These are phyloP conservation scores for Pyrenochaeta sp. DNA, from an alignment of 2,329 filamentous ascomycete species.

Conservation along the genomic window DNA sequence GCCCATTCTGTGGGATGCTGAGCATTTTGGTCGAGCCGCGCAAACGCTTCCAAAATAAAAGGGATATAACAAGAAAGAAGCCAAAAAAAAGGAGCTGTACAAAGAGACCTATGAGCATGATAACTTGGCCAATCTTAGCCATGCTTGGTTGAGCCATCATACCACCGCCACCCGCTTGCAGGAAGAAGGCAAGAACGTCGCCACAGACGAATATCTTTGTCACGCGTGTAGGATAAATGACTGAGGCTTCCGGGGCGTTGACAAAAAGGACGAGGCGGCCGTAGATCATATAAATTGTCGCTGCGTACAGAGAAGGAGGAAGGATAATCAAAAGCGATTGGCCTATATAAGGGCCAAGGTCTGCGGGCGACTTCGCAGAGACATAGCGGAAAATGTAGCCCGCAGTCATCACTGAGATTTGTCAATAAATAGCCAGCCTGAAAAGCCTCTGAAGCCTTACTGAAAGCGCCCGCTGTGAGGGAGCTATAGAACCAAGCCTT, in stretches of 20 bases:
- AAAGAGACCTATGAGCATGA: constrained; percentile 34
- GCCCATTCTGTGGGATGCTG: constrained; percentile 37
- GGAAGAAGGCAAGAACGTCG: constrained; percentile 61
- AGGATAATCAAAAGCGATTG: constrained; percentile 53
- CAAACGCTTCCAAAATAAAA: constrained; percentile 34
- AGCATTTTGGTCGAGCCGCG: constrained; percentile 15
- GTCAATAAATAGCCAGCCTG: no score
- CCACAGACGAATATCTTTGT: constrained; percentile 65
- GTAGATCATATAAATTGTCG: constrained; percentile 56
- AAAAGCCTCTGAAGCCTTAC: constrained; percentile 3
- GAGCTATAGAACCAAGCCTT: constrained; percentile 35
- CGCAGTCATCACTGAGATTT: constrained; percentile 34
- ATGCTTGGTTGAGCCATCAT: constrained; percentile 30
- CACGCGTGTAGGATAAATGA: constrained; percentile 55
- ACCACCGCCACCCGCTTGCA: constrained; percentile 53
- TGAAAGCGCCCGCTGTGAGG: constrained; percentile 26
- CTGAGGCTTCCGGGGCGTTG: constrained; percentile 50
- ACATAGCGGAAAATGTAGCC: constrained; percentile 28
- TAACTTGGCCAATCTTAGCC: constrained; percentile 25
- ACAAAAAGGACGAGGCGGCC: constrained; percentile 50
- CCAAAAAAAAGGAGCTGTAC: constrained; percentile 36
- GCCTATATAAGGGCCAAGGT: constrained; percentile 42
- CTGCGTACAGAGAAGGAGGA: constrained; percentile 55
- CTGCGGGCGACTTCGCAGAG: constrained; percentile 20
- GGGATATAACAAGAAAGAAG: constrained; percentile 30